These are phyloP conservation scores for Neoboletus brunneissimus DNA, from an alignment of 768 basidiomycete species.

Conservation along the genomic window DNA sequence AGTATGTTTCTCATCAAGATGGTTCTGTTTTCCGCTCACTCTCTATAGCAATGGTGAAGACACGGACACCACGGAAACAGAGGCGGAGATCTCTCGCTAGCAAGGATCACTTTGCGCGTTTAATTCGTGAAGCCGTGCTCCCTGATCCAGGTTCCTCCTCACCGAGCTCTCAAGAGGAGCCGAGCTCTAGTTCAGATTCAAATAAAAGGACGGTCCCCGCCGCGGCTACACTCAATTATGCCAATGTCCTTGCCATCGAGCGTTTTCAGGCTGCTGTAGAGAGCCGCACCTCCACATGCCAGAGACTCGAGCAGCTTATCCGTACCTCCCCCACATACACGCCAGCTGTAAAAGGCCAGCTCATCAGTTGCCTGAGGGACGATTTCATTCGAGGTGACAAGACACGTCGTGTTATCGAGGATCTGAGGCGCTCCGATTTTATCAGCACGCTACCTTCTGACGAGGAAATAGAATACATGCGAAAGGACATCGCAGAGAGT, in stretches of 20 bases:
- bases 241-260: constrained; percentile 27
- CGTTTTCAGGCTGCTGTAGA: constrained; percentile 29
- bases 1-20: constrained; percentile 1
- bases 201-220: background rate
- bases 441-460: constrained; percentile 18
- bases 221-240: constrained; percentile 17
- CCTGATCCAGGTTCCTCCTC: constrained; percentile 1
- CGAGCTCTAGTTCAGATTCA: constrained; percentile 3
- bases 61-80: constrained; percentile 21
- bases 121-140: constrained; percentile 19
- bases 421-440: constrained; percentile 27
- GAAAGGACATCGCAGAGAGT: constrained; percentile 24
- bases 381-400: constrained; percentile 28
- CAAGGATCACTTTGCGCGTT: constrained; percentile 23
- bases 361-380: constrained; percentile 22
- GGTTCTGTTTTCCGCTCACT: background rate
- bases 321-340: constrained; percentile 21
- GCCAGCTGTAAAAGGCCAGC: constrained; percentile 15
- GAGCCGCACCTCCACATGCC: constrained; percentile 25
- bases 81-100: constrained; percentile 24
- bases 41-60: constrained; percentile 13
- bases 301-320: constrained; percentile 29
- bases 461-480: constrained; percentile 19
- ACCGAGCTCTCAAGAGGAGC: constrained; percentile 2
- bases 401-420: constrained; percentile 25